Percentiles rank a stretch among this genome's conserved stretches.
phyloP scores from a whole-genome alignment of 257 asterid species.

The Datura wrightii region DNA sequence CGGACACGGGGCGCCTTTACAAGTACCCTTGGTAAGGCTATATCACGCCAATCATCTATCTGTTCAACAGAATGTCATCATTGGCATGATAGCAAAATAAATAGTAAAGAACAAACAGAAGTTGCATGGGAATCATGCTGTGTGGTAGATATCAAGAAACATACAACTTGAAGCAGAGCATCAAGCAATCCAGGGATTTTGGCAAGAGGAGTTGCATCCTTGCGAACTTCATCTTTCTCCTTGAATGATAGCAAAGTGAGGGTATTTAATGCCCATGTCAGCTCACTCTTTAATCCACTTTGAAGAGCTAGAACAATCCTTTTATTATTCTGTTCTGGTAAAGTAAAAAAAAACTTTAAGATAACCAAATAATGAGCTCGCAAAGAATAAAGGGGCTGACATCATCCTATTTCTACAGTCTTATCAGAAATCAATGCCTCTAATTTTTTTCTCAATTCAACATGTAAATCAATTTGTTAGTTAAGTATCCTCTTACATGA shows the following conservation, averaged over 20 bases:
- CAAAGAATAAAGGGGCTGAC: not conserved
- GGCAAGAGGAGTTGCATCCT: slow-evolving; percentile 94
- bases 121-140: not conserved
- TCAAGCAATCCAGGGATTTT: slow-evolving; percentile 95
- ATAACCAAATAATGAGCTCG: slow-evolving; percentile 1
- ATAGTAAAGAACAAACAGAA: not conserved
- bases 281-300: slow-evolving; percentile 96
- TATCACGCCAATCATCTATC: slow-evolving; percentile 99
- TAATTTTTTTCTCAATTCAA: not conserved
- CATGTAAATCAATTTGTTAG: not conserved
- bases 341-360: slow-evolving; percentile 33
- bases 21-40: slow-evolving; percentile 84
- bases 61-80: slow-evolving; percentile 44
- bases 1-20: slow-evolving; percentile 77
- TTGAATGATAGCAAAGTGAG: slow-evolving; percentile 93
- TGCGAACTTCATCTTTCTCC: slow-evolving; percentile 96
- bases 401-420: not conserved
- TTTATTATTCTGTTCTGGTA: slow-evolving; percentile 90
- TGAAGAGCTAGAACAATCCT: slow-evolving; percentile 96
- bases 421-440: slow-evolving; percentile 4
- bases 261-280: slow-evolving; percentile 94
- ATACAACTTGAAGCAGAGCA: slow-evolving; percentile 93
- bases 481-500: not conserved
- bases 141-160: slow-evolving; percentile 41
- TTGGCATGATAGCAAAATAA: not conserved